Conservation (phyloP, 352 stramenopile species). For the Pythium insidiosum region DNA sequence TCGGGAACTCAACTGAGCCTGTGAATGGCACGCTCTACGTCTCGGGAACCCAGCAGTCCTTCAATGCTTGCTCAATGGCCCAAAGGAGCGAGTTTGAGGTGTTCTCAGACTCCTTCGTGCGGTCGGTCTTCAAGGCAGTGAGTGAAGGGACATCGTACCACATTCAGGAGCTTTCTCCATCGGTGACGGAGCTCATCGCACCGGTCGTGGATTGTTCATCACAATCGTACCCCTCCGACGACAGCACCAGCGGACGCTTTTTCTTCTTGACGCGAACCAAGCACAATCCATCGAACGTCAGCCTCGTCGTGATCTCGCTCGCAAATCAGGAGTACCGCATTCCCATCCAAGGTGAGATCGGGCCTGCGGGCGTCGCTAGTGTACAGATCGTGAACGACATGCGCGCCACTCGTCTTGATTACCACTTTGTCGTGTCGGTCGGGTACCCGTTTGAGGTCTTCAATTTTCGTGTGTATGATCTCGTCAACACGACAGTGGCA, state of each 20-base stretch:
- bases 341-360: neutral
- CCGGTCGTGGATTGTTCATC: conserved; percentile 6
- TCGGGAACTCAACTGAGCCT: neutral
- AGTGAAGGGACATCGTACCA: neutral
- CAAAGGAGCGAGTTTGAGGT: neutral
- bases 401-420: neutral
- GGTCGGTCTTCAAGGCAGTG: neutral
- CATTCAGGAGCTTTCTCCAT: neutral
- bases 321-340: conserved; percentile 11
- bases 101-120: conserved; percentile 1
- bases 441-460: neutral
- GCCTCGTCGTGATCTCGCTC: conserved; percentile 5
- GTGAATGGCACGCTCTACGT: conserved; percentile 4
- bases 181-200: neutral
- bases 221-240: neutral
- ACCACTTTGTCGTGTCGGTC: neutral
- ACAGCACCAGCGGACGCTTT: conserved; percentile 2
- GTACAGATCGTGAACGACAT: conserved; percentile 11
- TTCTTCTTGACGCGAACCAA: conserved; percentile 1
- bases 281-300: neutral
- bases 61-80: neutral
- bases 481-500: neutral
- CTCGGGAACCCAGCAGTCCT: neutral
- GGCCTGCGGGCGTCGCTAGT: conserved; percentile 2
- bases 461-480: neutral